A percentile compares a stretch with the other conserved stretches of the same genome.
These are phyloP conservation scores for Chlorella sorokiniana DNA, from an alignment of 139 green algal species.

Conservation along the genomic window DNA sequence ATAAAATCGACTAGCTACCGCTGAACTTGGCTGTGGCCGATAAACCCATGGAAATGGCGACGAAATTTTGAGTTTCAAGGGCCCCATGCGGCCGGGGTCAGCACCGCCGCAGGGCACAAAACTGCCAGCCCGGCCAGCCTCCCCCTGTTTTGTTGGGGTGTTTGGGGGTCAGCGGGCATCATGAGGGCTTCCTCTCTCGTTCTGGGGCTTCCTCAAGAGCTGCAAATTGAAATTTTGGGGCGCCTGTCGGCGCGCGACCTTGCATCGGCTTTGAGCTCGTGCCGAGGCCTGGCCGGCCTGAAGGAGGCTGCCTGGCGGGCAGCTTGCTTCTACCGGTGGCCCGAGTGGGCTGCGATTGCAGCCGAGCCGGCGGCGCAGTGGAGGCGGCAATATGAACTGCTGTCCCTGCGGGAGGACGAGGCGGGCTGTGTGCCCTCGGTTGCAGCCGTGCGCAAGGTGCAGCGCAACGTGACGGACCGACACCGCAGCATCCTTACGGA, in stretches of 20 bases:
- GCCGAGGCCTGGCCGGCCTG: conserved; percentile 19
- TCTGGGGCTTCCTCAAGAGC: conserved; percentile 40
- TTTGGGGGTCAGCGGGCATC: conserved; percentile 11
- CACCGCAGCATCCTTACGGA: conserved; percentile 55
- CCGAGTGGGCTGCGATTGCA: conserved; percentile 40
- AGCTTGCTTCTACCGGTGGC: conserved; percentile 53
- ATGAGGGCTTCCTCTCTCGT: not conserved
- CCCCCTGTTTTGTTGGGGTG: conserved; percentile 3
- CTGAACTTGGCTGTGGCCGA: too few species aligned
- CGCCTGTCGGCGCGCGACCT: conserved; percentile 39
- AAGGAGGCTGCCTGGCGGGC: conserved; percentile 39
- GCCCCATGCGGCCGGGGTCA: not conserved
- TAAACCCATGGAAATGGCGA: too few species aligned
- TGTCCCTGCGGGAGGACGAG: conserved; percentile 51
- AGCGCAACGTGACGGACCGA: conserved; percentile 43
- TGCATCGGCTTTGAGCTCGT: conserved; percentile 41
- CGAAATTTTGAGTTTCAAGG: not conserved
- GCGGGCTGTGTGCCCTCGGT: conserved; percentile 22
- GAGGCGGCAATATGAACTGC: conserved; percentile 55
- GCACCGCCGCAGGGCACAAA: not conserved
- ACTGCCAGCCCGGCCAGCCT: not conserved
- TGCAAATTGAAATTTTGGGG: conserved; percentile 48
- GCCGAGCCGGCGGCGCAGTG: conserved; percentile 37
- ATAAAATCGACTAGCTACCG: too few species aligned
- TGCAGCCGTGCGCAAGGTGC: conserved; percentile 30